These are phyloP conservation scores for Yamadazyma triangularis DNA, from an alignment of 1,139 yeast species.

Conservation along the genomic window DNA sequence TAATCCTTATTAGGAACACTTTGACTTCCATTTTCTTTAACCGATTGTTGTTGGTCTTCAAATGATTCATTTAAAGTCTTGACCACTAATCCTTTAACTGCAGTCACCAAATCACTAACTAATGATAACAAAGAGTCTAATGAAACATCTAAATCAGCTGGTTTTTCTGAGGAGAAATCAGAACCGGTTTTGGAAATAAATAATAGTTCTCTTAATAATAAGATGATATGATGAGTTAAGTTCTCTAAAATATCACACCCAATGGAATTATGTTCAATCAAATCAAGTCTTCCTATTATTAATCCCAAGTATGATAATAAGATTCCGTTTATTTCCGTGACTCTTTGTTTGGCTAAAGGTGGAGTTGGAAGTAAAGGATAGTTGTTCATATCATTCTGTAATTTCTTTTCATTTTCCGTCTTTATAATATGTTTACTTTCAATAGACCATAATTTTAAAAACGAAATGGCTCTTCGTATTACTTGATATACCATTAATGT, in stretches of 20 bases:
- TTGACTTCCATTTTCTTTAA: not conserved
- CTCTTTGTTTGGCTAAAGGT: constrained; percentile 66
- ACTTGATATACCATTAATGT: constrained; percentile 73
- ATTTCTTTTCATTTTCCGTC: constrained; percentile 30
- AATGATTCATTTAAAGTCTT: constrained; percentile 43
- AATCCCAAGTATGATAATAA: constrained; percentile 67
- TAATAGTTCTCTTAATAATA: constrained; percentile 58
- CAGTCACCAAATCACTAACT: constrained; percentile 62
- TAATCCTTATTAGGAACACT: constrained; percentile 26
- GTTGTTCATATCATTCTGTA: constrained; percentile 36
- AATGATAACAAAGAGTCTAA: constrained; percentile 54
- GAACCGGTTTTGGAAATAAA: constrained; percentile 57
- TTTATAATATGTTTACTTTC: constrained; percentile 46
- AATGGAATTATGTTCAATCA: constrained; percentile 65
- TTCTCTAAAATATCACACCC: constrained; percentile 68
- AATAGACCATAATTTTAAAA: constrained; percentile 70
- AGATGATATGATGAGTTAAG: constrained; percentile 63
- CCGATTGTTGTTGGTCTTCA: constrained; percentile 17
- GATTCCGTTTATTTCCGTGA: constrained; percentile 71
- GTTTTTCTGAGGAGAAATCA: constrained; percentile 36
- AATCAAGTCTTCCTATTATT: constrained; percentile 67
- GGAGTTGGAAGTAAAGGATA: constrained; percentile 47
- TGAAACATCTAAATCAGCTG: constrained; percentile 49
- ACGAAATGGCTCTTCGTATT: constrained; percentile 64
- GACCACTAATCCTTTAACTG: constrained; percentile 59